These are phyloP conservation scores for Takashimella tepidaria DNA, from an alignment of 1,284 basidiomycete species.

Conservation along the genomic window DNA sequence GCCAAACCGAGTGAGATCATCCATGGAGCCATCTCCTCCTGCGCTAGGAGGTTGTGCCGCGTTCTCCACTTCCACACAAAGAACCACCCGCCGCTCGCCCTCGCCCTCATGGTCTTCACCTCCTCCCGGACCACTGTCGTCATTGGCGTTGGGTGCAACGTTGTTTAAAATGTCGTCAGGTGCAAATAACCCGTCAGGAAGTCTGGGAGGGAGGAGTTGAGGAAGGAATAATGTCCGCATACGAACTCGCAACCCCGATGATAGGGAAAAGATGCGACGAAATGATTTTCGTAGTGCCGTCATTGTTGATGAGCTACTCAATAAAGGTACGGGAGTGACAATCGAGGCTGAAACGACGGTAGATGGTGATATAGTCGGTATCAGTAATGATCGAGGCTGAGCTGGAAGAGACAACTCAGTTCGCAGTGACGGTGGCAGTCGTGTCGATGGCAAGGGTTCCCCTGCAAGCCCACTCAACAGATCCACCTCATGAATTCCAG, in stretches of 20 bases:
- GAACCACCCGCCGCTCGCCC: constrained; percentile 73
- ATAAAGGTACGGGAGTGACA: constrained; percentile 6
- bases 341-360: constrained; percentile 17
- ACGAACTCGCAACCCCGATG: constrained; percentile 74
- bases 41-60: constrained; percentile 44
- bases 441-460: constrained; percentile 30
- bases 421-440: constrained; percentile 32
- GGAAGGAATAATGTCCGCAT: constrained; percentile 86
- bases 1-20: constrained; percentile 48
- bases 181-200: constrained; percentile 37
- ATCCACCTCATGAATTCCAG: constrained; percentile 70
- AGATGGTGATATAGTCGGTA: constrained; percentile 1
- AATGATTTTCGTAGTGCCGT: constrained; percentile 74
- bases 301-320: constrained; percentile 8
- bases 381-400: constrained; percentile 1
- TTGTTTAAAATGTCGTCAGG: constrained; percentile 1
- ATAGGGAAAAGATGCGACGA: constrained; percentile 67
- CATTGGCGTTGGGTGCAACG: constrained; percentile 46
- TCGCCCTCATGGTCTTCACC: constrained; percentile 59
- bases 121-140: too few species aligned
- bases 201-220: constrained; percentile 56
- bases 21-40: neutral
- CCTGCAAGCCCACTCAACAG: constrained; percentile 59
- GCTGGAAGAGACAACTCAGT: constrained; percentile 25
- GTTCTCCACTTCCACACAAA: constrained; percentile 75